phyloP scores from a whole-genome alignment of 495 filamentous ascomycete genomes.

The Delitschia confertaspora region DNA sequence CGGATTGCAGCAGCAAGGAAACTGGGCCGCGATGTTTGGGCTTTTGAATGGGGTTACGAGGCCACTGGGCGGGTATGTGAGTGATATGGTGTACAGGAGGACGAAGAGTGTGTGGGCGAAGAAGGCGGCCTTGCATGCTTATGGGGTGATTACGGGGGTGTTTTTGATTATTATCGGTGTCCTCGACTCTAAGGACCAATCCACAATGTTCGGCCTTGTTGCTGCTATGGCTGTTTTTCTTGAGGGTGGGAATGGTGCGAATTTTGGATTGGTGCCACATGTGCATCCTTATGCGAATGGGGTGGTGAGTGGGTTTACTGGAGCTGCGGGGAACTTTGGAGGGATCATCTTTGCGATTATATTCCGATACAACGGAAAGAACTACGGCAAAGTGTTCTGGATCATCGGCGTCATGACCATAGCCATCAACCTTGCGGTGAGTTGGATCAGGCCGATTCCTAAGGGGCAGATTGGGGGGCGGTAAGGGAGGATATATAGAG shows the following conservation, averaged over 20 bases:
- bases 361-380: conserved; percentile 30
- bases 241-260: conserved; percentile 34
- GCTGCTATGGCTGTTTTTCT: conserved; percentile 33
- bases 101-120: conserved; percentile 33
- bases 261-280: conserved; percentile 34
- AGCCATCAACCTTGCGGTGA: conserved; percentile 29
- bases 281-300: conserved; percentile 36
- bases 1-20: conserved; percentile 27
- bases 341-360: conserved; percentile 37
- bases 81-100: conserved; percentile 29
- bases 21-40: conserved; percentile 38
- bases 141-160: conserved; percentile 30
- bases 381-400: conserved; percentile 33
- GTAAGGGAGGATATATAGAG: not conserved
- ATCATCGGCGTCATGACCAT: conserved; percentile 34
- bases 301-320: conserved; percentile 33
- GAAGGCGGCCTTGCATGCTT: conserved; percentile 33
- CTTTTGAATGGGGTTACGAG: conserved; percentile 33
- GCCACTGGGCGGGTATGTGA: conserved; percentile 32
- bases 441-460: conserved; percentile 36
- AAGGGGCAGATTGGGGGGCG: conserved; percentile 34
- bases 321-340: conserved; percentile 36
- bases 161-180: conserved; percentile 33
- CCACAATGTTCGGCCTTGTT: conserved; percentile 31
- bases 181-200: conserved; percentile 22